phyloP scores from a whole-genome alignment of 495 filamentous ascomycete genomes.

The Aspergillus conjunctus region DNA sequence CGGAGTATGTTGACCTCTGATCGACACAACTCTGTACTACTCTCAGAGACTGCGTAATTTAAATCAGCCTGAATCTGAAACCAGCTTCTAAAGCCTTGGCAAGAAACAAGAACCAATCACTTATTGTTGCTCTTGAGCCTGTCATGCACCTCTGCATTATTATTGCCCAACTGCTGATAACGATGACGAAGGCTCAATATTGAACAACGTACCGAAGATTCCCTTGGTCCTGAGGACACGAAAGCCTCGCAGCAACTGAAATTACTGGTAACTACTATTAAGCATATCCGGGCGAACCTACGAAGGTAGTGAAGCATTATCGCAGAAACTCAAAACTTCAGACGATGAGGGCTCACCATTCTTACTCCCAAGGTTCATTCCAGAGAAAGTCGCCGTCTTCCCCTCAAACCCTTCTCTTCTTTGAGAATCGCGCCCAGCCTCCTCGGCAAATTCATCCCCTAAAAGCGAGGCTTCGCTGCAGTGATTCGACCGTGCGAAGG shows the following conservation, averaged over 20 bases:
- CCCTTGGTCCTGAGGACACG: not conserved
- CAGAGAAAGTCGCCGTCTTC: too few species aligned
- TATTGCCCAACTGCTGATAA: not conserved
- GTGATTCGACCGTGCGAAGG: too few species aligned
- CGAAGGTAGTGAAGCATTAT: too few species aligned
- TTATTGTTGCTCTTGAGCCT: not conserved
- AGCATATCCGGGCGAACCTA: too few species aligned
- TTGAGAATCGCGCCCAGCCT: too few species aligned
- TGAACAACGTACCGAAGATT: not conserved
- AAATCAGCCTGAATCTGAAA: slow-evolving; percentile 23
- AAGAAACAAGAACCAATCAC: slow-evolving; percentile 19
- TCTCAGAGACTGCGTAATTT: slow-evolving; percentile 7
- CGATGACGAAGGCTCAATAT: not conserved
- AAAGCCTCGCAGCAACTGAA: not conserved
- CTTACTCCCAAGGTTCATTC: too few species aligned
- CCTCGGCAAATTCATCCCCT: too few species aligned
- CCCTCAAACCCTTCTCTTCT: too few species aligned
- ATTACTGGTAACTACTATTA: too few species aligned
- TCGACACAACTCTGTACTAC: slow-evolving; percentile 12
- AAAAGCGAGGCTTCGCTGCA: too few species aligned
- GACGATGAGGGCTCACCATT: too few species aligned
- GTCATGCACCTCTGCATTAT: not conserved
- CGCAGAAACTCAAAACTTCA: too few species aligned
- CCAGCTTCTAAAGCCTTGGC: slow-evolving; percentile 27
- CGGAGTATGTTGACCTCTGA: slow-evolving; percentile 3